Conservation (phyloP, 768 basidiomycete species). For the Boletus coccyginus region DNA sequence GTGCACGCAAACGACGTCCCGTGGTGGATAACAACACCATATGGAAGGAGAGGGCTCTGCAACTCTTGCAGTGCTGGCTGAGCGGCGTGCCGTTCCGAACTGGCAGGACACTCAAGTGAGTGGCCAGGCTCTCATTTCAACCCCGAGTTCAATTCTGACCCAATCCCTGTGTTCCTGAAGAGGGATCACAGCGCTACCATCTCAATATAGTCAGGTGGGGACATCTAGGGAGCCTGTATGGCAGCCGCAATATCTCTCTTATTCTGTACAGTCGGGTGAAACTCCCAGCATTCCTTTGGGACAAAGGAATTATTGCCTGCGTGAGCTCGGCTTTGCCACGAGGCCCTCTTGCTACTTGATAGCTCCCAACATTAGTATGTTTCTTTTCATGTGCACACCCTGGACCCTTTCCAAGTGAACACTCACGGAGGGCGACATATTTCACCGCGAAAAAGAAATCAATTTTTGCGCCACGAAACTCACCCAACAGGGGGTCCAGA, state of each 20-base stretch:
- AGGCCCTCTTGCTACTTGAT: background rate
- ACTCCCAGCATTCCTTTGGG: constrained; percentile 5
- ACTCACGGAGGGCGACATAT: constrained; percentile 13
- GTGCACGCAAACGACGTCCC: background rate
- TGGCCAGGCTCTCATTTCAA: background rate
- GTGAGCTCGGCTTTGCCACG: background rate
- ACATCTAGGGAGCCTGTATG: too few species aligned
- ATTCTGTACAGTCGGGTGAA: background rate
- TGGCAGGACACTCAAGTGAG: constrained; percentile 1
- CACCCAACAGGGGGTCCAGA: background rate
- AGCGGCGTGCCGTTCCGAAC: background rate
- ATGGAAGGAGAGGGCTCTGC: background rate
- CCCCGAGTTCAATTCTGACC: background rate
- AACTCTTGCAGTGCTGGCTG: constrained; percentile 6
- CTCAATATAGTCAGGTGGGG: background rate
- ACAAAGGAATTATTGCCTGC: constrained; percentile 2
- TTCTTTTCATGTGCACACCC: too few species aligned
- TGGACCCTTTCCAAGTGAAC: constrained; percentile 12
- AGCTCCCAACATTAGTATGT: too few species aligned
- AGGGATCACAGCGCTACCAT: constrained; percentile 11
- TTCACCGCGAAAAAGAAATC: background rate
- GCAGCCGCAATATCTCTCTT: background rate
- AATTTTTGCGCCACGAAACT: constrained; percentile 5
- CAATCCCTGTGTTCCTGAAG: constrained; percentile 4
- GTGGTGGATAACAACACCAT: too few species aligned